phyloP scores from a whole-genome alignment of 306 rosid genomes.

The Sophora flavescens region DNA sequence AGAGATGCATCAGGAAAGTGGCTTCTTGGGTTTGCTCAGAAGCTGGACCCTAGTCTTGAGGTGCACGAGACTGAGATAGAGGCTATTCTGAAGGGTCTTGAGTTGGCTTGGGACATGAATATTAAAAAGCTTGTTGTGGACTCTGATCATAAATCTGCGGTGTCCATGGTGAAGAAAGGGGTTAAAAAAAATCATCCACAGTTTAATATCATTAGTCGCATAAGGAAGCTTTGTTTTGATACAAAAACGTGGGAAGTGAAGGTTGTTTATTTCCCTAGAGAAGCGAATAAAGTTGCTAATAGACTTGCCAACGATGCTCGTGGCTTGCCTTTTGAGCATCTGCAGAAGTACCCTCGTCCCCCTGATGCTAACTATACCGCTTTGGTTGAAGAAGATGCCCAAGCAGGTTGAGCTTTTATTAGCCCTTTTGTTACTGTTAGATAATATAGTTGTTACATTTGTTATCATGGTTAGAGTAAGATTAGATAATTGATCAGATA shows the following conservation, averaged over 20 bases:
- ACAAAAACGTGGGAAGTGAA: background rate
- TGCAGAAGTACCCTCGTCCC: background rate
- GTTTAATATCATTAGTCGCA: background rate
- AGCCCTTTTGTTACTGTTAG: no score
- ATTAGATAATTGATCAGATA: no score
- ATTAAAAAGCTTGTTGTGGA: background rate
- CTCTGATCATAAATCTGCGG: background rate
- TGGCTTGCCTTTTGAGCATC: rapidly evolving
- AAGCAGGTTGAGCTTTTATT: no score
- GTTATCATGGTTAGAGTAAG: no score
- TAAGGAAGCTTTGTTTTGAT: background rate
- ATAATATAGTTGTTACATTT: no score
- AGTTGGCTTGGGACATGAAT: background rate
- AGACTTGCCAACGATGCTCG: background rate
- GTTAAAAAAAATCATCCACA: background rate
- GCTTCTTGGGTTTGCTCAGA: background rate
- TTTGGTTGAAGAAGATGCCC: background rate
- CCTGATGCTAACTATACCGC: background rate
- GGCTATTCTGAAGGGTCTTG: background rate
- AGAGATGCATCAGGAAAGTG: background rate
- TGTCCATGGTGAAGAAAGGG: background rate
- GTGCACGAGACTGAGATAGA: background rate
- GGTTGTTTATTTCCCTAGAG: background rate
- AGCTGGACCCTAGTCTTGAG: background rate
- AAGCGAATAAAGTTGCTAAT: background rate